Evolutionary conservation across 176 grass and related monocot species (phyloP).

Genomic region (Musa beccarii): DNA sequence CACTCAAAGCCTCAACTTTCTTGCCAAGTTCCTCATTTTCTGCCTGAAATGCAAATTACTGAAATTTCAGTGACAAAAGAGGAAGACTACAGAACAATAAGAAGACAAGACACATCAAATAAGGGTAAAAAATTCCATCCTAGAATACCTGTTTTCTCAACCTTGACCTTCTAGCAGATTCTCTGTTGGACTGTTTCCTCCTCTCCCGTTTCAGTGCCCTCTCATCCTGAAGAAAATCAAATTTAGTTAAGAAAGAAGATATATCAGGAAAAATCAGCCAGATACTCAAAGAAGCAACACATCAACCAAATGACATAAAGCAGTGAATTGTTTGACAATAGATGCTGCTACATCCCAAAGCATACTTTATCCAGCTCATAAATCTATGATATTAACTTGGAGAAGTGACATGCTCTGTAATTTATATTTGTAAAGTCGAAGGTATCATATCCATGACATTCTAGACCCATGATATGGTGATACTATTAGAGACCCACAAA

Average conservation of each 20-base stretch:
- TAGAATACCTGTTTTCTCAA: slow-evolving; percentile 58
- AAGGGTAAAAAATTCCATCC: not conserved
- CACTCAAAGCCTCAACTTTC: slow-evolving; percentile 39
- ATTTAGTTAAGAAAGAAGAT: slow-evolving; percentile 3
- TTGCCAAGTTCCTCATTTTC: slow-evolving; percentile 51
- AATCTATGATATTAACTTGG: too few species aligned
- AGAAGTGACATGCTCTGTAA: not conserved
- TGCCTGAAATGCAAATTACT: slow-evolving; percentile 31
- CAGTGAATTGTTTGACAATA: too few species aligned
- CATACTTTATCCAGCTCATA: not conserved
- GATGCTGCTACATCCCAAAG: not conserved
- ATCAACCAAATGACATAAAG: too few species aligned
- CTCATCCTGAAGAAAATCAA: slow-evolving; percentile 36
- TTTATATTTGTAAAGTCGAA: not conserved
- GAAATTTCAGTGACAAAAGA: not conserved
- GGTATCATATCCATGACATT: not conserved
- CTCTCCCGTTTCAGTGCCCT: slow-evolving; percentile 49
- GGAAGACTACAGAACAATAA: slow-evolving; percentile 1
- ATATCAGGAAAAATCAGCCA: slow-evolving; percentile 2
- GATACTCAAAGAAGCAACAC: not conserved
- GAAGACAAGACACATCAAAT: slow-evolving; percentile 13
- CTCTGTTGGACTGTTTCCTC: slow-evolving; percentile 5
- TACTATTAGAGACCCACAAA: not conserved
- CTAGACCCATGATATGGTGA: not conserved
- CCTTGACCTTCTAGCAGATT: slow-evolving; percentile 69